Conservation (phyloP, 805 yeast genomes). For the Myxozyma sirexii region DNA sequence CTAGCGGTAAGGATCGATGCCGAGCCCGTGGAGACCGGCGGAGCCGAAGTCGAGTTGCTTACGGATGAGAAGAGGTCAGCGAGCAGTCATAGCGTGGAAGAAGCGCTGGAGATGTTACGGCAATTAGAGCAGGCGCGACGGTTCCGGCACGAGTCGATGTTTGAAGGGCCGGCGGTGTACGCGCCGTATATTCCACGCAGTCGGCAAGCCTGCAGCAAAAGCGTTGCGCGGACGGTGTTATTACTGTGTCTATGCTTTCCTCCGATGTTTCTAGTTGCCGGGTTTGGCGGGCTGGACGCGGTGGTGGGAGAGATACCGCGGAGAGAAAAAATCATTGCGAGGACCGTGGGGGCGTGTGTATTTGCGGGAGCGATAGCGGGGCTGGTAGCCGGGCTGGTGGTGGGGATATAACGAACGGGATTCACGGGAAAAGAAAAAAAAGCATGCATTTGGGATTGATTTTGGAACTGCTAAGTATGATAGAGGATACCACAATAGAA, state of each 20-base stretch:
- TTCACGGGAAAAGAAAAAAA: too few species aligned
- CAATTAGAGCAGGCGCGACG: conserved; percentile 17
- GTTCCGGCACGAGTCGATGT: conserved; percentile 16
- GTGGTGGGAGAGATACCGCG: conserved; percentile 42
- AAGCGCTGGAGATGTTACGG: conserved; percentile 20
- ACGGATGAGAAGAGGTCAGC: not conserved
- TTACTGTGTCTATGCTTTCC: conserved; percentile 41
- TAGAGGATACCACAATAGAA: too few species aligned
- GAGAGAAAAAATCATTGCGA: conserved; percentile 39
- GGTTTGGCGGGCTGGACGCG: conserved; percentile 44
- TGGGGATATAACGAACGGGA: conserved; percentile 11
- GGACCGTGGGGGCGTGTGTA: conserved; percentile 41
- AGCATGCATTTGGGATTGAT: not conserved
- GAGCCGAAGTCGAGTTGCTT: not conserved
- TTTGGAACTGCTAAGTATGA: too few species aligned
- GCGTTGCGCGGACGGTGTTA: conserved; percentile 36
- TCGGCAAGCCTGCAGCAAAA: conserved; percentile 5
- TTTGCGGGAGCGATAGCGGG: conserved; percentile 29
- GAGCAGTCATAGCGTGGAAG: not conserved
- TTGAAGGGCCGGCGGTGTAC: conserved; percentile 10
- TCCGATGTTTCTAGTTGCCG: conserved; percentile 46
- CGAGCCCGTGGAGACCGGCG: not conserved
- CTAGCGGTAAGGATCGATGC: not conserved
- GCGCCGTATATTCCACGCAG: conserved; percentile 10
- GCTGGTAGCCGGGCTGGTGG: conserved; percentile 35